Conservation (phyloP, 2,329 filamentous ascomycete genomes). For the Arthrobotrys iridis region DNA sequence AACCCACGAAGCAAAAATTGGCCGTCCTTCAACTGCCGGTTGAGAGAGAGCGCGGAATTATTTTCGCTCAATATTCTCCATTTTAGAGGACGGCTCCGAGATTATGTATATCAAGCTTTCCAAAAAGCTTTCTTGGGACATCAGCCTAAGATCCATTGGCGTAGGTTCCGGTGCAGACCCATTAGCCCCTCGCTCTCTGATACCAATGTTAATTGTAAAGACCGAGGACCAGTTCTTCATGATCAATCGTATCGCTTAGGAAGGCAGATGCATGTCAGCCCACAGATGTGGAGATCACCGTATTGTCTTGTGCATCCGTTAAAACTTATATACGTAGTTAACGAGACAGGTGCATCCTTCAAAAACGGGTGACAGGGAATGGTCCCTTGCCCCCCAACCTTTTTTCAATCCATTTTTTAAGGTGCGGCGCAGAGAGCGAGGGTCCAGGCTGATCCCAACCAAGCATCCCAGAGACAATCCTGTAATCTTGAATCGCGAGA, state of each 20-base stretch:
- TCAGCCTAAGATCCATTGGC: not conserved
- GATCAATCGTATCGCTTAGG: not conserved
- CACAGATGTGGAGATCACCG: constrained; percentile 22
- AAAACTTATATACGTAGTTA: constrained; percentile 5
- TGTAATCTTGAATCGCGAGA: not conserved
- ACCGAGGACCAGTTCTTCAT: no score
- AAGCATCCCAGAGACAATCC: not conserved
- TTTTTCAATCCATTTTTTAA: constrained; percentile 19
- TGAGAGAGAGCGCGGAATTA: not conserved
- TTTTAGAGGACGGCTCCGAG: no score
- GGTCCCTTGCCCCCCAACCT: constrained; percentile 8
- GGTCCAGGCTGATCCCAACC: not conserved
- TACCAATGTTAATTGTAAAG: no score
- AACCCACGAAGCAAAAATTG: not conserved
- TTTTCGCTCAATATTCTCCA: not conserved
- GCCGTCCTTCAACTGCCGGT: constrained; percentile 2
- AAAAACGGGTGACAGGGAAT: not conserved
- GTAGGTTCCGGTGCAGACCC: not conserved
- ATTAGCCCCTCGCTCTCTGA: no score
- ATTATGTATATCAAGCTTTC: not conserved
- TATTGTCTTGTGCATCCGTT: not conserved
- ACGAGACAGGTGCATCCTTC: constrained; percentile 37
- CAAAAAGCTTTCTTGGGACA: not conserved
- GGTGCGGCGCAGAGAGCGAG: constrained; percentile 27
- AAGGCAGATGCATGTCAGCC: constrained; percentile 40